Conservation (phyloP, 371 early-diverging fungal genomes). For the Circinella minor region DNA sequence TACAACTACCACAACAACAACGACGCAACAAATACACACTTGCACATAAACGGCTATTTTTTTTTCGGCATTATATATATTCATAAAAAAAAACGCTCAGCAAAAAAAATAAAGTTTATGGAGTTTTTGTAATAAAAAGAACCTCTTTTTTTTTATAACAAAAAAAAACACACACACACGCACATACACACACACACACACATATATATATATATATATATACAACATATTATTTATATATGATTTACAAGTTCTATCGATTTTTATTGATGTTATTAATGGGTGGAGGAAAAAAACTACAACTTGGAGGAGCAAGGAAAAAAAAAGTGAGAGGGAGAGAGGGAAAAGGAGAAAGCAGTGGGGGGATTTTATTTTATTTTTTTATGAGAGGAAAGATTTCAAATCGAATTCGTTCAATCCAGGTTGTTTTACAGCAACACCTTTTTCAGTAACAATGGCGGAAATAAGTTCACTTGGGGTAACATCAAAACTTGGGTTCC, state of each 20-base stretch:
- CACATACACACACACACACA: not conserved
- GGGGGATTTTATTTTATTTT: not conserved
- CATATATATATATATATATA: too few relatives aligned
- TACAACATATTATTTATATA: not conserved
- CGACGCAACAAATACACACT: not conserved
- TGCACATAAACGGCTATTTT: not conserved
- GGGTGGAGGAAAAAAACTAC: too few relatives aligned
- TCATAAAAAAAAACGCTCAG: not conserved
- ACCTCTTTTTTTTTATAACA: not conserved
- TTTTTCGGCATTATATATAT: not conserved
- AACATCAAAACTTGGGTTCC: constrained; percentile 98
- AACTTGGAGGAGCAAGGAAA: not conserved
- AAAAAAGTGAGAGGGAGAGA: too few relatives aligned
- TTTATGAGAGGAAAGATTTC: constrained; percentile 42
- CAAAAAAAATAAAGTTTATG: not conserved
- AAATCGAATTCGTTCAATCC: constrained; percentile 65
- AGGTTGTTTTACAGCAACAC: constrained; percentile 74
- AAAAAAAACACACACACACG: not conserved
- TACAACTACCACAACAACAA: not conserved
- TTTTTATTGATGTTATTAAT: not conserved
- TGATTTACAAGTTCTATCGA: too few relatives aligned
- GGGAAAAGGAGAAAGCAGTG: too few relatives aligned
- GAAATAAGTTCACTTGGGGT: constrained; percentile 88
- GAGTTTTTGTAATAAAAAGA: not conserved
- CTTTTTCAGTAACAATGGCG: constrained; percentile 93